phyloP scores from a whole-genome alignment of 805 yeast genomes.

The Spathaspora girioi region DNA sequence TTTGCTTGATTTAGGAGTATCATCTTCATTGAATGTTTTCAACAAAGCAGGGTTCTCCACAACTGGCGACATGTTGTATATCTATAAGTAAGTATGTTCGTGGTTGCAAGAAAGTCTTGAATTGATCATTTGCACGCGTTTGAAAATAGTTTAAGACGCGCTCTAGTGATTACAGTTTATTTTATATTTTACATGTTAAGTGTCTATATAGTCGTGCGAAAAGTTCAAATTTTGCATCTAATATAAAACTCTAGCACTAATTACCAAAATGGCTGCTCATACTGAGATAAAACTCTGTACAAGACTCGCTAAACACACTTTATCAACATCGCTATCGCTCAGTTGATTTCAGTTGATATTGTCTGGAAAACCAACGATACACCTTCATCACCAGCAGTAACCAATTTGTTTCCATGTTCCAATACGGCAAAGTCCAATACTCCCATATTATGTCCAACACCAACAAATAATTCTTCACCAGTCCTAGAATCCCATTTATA shows the following conservation, averaged over 20 bases:
- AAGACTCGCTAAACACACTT: too few species aligned
- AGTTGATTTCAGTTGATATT: too few species aligned
- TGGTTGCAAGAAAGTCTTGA: background rate
- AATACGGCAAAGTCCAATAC: conserved; percentile 78
- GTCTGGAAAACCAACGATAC: conserved; percentile 73
- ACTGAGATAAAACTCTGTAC: too few species aligned
- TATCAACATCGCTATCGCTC: too few species aligned
- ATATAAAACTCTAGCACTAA: background rate
- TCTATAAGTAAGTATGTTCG: background rate
- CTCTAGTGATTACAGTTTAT: background rate
- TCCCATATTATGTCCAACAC: conserved; percentile 93
- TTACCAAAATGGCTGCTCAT: too few species aligned
- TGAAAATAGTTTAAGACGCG: background rate
- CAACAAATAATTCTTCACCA: conserved; percentile 71
- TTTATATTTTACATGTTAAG: background rate
- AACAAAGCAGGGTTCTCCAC: background rate
- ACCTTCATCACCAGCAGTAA: conserved; percentile 97
- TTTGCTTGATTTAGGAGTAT: conserved; percentile 7
- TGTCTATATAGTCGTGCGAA: background rate
- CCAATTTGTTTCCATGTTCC: conserved; percentile 61
- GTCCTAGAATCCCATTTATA: conserved; percentile 88
- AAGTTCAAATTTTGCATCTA: background rate
- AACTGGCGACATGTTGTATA: background rate
- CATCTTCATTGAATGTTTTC: background rate
- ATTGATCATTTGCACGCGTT: too few species aligned